Percentiles rank a stretch among this genome's conserved stretches.
Evolutionary conservation across 1,284 basidiomycete species (phyloP).

Genomic region (Trichosporon faecale): DNA sequence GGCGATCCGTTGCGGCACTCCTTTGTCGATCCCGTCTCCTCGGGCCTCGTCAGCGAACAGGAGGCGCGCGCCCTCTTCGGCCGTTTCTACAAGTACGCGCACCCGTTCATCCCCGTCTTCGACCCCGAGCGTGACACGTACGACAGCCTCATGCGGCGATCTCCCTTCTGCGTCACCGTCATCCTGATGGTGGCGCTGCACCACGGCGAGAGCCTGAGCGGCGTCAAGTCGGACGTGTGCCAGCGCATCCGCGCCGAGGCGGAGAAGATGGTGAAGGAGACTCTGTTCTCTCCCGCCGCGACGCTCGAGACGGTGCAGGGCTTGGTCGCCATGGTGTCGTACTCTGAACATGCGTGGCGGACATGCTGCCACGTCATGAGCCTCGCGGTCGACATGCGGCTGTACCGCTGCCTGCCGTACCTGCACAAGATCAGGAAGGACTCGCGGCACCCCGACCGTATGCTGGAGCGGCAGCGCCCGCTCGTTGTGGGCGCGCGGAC

Average conservation of each 20-base stretch:
- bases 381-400: slow-evolving; percentile 37
- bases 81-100: slow-evolving; percentile 35
- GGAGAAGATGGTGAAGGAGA: slow-evolving; percentile 26
- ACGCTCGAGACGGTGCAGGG: slow-evolving; percentile 34
- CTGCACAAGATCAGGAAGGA: slow-evolving; percentile 29
- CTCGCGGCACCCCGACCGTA: slow-evolving; percentile 13
- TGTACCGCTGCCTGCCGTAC: slow-evolving; percentile 34
- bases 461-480: slow-evolving; percentile 23
- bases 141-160: slow-evolving; percentile 32
- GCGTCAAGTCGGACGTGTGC: slow-evolving; percentile 21
- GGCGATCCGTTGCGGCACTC: slow-evolving; percentile 12
- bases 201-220: slow-evolving; percentile 16
- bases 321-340: slow-evolving; percentile 23
- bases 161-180: slow-evolving; percentile 33
- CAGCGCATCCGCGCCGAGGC: slow-evolving; percentile 14
- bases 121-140: slow-evolving; percentile 34
- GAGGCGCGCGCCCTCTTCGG: slow-evolving; percentile 25
- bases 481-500: slow-evolving; percentile 30
- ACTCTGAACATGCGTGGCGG: slow-evolving; percentile 32
- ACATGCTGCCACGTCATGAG: slow-evolving; percentile 36
- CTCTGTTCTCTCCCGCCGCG: slow-evolving; percentile 33
- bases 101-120: slow-evolving; percentile 35
- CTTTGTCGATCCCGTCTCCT: slow-evolving; percentile 24
- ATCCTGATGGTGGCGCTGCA: slow-evolving; percentile 29
- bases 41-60: slow-evolving; percentile 23